These are phyloP conservation scores for Metarhizium rileyi DNA, from an alignment of 2,329 filamentous ascomycete species.

Conservation along the genomic window DNA sequence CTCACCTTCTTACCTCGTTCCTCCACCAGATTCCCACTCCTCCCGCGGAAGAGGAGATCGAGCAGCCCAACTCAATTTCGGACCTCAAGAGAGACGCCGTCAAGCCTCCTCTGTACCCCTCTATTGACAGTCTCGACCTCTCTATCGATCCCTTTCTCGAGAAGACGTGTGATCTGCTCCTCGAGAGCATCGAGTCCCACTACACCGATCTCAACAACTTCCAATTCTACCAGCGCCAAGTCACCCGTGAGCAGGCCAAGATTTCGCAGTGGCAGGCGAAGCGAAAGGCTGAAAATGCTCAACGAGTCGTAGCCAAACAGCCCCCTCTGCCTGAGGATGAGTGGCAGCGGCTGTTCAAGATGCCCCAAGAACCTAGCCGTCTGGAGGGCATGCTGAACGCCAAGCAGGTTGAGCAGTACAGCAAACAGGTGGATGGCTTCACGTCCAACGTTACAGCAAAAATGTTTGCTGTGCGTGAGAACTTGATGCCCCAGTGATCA, in stretches of 20 bases:
- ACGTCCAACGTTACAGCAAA: conserved; percentile 85
- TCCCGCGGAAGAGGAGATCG: conserved; percentile 52
- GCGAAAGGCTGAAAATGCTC: conserved; percentile 91
- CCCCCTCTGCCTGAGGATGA: conserved; percentile 85
- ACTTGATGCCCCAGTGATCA: conserved; percentile 46
- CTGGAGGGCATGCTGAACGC: conserved; percentile 92
- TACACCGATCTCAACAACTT: conserved; percentile 99
- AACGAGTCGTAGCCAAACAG: conserved; percentile 79
- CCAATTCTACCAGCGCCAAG: conserved; percentile 88
- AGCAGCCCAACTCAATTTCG: conserved; percentile 68
- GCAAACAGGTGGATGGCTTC: conserved; percentile 93
- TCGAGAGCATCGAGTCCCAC: conserved; percentile 95
- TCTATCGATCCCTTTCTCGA: conserved; percentile 96
- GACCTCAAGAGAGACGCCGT: conserved; percentile 61
- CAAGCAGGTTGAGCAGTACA: conserved; percentile 95
- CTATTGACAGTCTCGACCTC: conserved; percentile 81
- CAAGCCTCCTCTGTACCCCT: conserved; percentile 65
- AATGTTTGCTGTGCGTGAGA: conserved; percentile 91
- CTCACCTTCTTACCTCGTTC: conserved; percentile 89
- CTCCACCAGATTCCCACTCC: conserved; percentile 79
- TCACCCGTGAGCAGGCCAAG: conserved; percentile 90
- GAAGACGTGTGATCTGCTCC: conserved; percentile 92
- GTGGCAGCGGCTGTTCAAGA: conserved; percentile 97
- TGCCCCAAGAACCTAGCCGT: conserved; percentile 86
- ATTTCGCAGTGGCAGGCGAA: conserved; percentile 95